Percentiles rank a stretch among this genome's conserved stretches.
Conservation (phyloP, 768 basidiomycete genomes). For the Psilocybe tampanensis region DNA sequence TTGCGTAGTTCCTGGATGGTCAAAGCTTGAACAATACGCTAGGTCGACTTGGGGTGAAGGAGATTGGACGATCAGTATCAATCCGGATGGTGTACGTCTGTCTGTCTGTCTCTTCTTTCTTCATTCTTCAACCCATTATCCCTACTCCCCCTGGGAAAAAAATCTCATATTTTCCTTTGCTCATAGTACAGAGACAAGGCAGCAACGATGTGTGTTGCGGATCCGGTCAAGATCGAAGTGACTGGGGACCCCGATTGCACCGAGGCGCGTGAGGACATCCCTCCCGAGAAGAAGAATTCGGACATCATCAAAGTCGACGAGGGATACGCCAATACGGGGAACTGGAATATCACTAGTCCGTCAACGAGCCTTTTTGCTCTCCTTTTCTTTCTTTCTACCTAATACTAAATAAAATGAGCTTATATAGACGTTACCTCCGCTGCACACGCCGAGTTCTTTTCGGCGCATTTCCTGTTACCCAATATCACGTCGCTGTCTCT, state of each 20-base stretch:
- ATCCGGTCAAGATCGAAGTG: constrained; percentile 15
- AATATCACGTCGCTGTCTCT: constrained; percentile 20
- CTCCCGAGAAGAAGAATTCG: constrained; percentile 17
- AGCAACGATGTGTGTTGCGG: constrained; percentile 26
- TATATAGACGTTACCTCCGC: constrained; percentile 24
- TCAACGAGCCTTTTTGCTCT: not conserved
- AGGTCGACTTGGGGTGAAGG: constrained; percentile 27
- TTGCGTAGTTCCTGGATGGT: constrained; percentile 25
- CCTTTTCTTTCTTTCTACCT: not conserved
- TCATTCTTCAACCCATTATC: too few relatives aligned
- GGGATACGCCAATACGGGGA: constrained; percentile 24
- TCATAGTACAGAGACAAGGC: constrained; percentile 27
- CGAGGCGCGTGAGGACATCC: constrained; percentile 22
- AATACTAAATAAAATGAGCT: not conserved
- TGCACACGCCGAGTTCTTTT: constrained; percentile 28
- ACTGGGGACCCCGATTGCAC: constrained; percentile 23
- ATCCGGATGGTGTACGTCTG: constrained; percentile 26
- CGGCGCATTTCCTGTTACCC: constrained; percentile 24
- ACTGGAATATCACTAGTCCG: constrained; percentile 31
- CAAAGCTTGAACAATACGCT: constrained; percentile 24
- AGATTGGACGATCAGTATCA: constrained; percentile 23
- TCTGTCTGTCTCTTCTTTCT: not conserved
- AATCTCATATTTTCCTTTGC: too few relatives aligned
- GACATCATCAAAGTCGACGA: constrained; percentile 25
- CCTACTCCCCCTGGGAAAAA: too few relatives aligned